Evolutionary conservation across 345 rosid species (phyloP), one percentile per base, ranked within the genome.

Genomic region (Populus nigra): DNA sequence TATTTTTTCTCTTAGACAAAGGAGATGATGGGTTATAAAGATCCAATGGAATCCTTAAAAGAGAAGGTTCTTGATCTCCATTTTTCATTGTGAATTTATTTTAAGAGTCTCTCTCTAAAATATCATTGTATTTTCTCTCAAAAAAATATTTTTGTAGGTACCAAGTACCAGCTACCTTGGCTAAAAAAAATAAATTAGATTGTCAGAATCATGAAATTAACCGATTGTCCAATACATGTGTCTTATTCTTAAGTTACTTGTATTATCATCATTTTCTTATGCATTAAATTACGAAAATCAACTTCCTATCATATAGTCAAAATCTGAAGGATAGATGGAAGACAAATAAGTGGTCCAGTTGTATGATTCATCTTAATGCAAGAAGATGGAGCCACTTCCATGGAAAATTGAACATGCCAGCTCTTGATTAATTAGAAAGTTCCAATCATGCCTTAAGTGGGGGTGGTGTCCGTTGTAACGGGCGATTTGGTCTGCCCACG

Each of bases 221-320:
- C 1, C 36, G 0, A 5, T 33, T 33, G 4, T 33, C 0, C 36
- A 33, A 4, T 0, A 4, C 5, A 33, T 33, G 0, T 4, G 1
- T 5, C 36, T 33, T 33, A 4, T 33, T 4, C 5, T 33, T 4
- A 0, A 33, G 5, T 5, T 33, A 33, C 5, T 33, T 33, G 36
- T 33, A 5, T 33, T 33, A 33, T 33, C 5, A 33, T 33, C 36
- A 4, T 5, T 33, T 20, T 20, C 10, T 18, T 8, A 20, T 7
- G 8, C 59, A 7, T 23, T 53, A 20, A 53, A 6, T 53, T 20
- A 20, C 1, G 23, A 53, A 20, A 39, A 2, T 18, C 11, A 20
- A 7, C 20, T 7, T 7, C 59, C 59, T 53, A 53, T 20, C 10
- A 53, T 1, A 4, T 0, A 7, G 20, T 8, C 59, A 33, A 7